Evolutionary conservation across 2,329 filamentous ascomycete genomes (phyloP).

Genomic region (Colletotrichum sp.): DNA sequence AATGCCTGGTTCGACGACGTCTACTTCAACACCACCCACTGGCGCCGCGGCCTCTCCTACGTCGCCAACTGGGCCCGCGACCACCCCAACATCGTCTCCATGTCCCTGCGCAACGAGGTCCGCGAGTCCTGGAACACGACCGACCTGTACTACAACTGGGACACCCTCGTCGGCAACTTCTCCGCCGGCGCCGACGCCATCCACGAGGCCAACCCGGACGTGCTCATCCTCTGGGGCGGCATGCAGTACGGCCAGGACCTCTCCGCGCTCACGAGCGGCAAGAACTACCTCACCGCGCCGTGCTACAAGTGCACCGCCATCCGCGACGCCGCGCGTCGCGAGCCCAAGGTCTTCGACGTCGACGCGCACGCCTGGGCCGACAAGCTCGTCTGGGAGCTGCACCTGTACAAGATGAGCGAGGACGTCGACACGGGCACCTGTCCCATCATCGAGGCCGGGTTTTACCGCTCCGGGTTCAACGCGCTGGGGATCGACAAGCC

Average conservation of each 20-base stretch:
- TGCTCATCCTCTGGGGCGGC: constrained; percentile 60
- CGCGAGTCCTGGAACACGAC: constrained; percentile 51
- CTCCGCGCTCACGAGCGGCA: constrained; percentile 29
- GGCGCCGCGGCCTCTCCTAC: constrained; percentile 58
- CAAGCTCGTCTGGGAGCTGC: constrained; percentile 52
- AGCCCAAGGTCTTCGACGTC: constrained; percentile 50
- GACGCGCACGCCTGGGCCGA: constrained; percentile 49
- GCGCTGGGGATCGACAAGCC: constrained; percentile 31
- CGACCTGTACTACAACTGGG: constrained; percentile 35
- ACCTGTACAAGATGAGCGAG: constrained; percentile 37
- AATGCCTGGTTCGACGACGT: constrained; percentile 62
- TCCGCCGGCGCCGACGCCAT: constrained; percentile 51
- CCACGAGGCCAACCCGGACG: constrained; percentile 55
- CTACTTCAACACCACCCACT: constrained; percentile 57
- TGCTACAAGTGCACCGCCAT: constrained; percentile 22
- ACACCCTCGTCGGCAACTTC: constrained; percentile 56
- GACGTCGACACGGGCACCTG: constrained; percentile 50
- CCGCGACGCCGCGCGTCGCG: constrained; percentile 26
- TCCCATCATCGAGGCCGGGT: constrained; percentile 48
- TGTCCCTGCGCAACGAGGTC: constrained; percentile 62
- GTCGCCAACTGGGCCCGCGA: constrained; percentile 49
- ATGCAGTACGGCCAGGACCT: constrained; percentile 59
- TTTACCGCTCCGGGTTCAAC: constrained; percentile 57
- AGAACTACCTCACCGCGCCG: constrained; percentile 13
- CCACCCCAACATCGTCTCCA: constrained; percentile 29